Evolutionary conservation across 176 grass and related monocot genomes (phyloP).

Genomic region (Ensete ventricosum): DNA sequence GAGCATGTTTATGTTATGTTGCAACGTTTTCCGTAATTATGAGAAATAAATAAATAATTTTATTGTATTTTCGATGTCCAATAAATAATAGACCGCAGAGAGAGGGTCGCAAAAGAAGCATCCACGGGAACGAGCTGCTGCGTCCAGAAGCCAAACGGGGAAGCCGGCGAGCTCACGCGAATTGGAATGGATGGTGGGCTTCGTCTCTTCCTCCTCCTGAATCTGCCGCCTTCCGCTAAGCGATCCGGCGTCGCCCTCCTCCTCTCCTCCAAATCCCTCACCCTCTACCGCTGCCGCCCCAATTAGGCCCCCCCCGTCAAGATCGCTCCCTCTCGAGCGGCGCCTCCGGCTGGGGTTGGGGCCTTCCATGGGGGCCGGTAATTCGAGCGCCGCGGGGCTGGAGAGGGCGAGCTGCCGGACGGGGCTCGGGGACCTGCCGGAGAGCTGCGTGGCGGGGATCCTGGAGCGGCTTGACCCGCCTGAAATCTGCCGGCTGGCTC

Average conservation of each 20-base stretch:
- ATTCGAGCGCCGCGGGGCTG: constrained; percentile 49
- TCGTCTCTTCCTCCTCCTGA: constrained; percentile 41
- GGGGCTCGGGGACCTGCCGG: constrained; percentile 87
- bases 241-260: constrained; percentile 35
- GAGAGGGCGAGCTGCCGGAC: constrained; percentile 43
- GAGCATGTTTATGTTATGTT: no score
- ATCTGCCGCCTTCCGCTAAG: constrained; percentile 22
- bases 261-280: constrained; percentile 84
- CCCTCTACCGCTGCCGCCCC: constrained; percentile 34
- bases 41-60: no score
- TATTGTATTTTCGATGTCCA: neutral
- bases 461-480: constrained; percentile 69
- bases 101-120: neutral
- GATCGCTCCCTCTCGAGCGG: constrained; percentile 5
- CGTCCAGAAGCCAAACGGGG: neutral
- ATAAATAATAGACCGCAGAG: neutral
- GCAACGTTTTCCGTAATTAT: no score
- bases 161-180: neutral
- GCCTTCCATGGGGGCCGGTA: constrained; percentile 49
- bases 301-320: neutral
- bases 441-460: constrained; percentile 74
- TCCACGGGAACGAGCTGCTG: neutral
- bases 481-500: constrained; percentile 79
- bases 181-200: constrained; percentile 18
- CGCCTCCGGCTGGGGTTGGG: neutral